These are phyloP conservation scores for Zygoascus flipseniorum DNA, from an alignment of 805 yeast species.

Conservation along the genomic window DNA sequence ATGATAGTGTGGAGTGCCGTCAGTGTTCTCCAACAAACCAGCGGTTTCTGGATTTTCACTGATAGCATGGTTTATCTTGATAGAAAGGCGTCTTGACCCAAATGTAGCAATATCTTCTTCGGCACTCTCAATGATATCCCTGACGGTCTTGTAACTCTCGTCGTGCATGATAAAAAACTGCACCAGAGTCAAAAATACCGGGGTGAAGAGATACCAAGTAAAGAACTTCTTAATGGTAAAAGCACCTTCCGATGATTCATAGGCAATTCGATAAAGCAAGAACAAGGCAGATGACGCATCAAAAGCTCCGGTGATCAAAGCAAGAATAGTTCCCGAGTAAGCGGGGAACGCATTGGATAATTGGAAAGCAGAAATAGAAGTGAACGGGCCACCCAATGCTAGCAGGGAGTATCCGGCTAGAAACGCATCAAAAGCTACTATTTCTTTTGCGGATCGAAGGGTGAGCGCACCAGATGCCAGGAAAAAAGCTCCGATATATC, in stretches of 20 bases:
- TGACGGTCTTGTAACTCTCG: conserved; percentile 55
- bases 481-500: conserved; percentile 59
- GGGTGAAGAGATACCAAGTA: conserved; percentile 59
- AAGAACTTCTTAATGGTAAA: conserved; percentile 55
- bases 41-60: conserved; percentile 56
- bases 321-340: conserved; percentile 71
- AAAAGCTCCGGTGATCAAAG: conserved; percentile 85
- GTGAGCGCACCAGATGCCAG: conserved; percentile 26
- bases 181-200: conserved; percentile 64
- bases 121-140: conserved; percentile 17
- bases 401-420: conserved; percentile 62
- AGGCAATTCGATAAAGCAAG: conserved; percentile 58
- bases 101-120: neutral
- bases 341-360: conserved; percentile 80
- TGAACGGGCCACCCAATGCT: conserved; percentile 92
- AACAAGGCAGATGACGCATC: conserved; percentile 90
- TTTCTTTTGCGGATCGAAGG: conserved; percentile 33
- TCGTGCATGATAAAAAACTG: conserved; percentile 76
- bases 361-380: conserved; percentile 83
- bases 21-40: conserved; percentile 8
- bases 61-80: conserved; percentile 2
- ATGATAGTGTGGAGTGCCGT: neutral
- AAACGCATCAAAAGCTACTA: conserved; percentile 50
- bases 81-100: conserved; percentile 2
- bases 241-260: conserved; percentile 33